These are phyloP conservation scores for Termitomyces sp. DNA, from an alignment of 768 basidiomycete genomes.

Conservation along the genomic window DNA sequence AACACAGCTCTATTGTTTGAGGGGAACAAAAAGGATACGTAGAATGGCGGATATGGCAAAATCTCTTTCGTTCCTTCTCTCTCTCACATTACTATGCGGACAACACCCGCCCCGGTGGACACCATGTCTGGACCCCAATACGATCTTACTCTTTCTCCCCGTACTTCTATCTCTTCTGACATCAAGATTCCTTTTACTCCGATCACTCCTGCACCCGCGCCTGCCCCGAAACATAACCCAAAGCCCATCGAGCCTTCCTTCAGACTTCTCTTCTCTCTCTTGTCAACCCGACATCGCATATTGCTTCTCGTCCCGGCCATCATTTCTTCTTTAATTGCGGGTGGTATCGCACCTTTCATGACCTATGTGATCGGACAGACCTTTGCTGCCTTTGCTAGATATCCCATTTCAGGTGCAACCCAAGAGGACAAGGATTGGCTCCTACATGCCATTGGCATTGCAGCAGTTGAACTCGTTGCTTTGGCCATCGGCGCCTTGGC, in stretches of 20 bases:
- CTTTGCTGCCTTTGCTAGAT: constrained; percentile 71
- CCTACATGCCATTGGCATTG: constrained; percentile 50
- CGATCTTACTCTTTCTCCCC: constrained; percentile 13
- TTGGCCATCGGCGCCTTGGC: constrained; percentile 62
- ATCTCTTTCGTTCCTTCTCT: constrained; percentile 3
- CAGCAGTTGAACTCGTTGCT: constrained; percentile 61
- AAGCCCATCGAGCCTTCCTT: constrained; percentile 20
- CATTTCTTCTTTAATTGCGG: constrained; percentile 55
- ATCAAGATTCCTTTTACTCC: constrained; percentile 6
- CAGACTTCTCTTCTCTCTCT: constrained; percentile 57
- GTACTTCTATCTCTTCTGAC: constrained; percentile 14
- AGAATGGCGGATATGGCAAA: not conserved
- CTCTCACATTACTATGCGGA: constrained; percentile 17
- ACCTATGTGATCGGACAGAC: constrained; percentile 73
- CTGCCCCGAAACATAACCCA: not conserved
- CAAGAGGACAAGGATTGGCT: constrained; percentile 42
- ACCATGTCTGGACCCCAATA: constrained; percentile 7
- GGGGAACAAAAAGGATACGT: constrained; percentile 1
- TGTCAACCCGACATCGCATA: constrained; percentile 51
- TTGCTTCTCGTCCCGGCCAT: constrained; percentile 62
- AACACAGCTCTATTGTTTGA: constrained; percentile 5
- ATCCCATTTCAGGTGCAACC: constrained; percentile 27
- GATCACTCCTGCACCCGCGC: not conserved
- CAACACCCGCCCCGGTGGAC: constrained; percentile 15
- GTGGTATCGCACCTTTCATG: constrained; percentile 83